Percentiles rank a stretch among this genome's conserved stretches.
Conservation (phyloP, 2,329 filamentous ascomycete genomes). For the Ophiostoma piceae region DNA sequence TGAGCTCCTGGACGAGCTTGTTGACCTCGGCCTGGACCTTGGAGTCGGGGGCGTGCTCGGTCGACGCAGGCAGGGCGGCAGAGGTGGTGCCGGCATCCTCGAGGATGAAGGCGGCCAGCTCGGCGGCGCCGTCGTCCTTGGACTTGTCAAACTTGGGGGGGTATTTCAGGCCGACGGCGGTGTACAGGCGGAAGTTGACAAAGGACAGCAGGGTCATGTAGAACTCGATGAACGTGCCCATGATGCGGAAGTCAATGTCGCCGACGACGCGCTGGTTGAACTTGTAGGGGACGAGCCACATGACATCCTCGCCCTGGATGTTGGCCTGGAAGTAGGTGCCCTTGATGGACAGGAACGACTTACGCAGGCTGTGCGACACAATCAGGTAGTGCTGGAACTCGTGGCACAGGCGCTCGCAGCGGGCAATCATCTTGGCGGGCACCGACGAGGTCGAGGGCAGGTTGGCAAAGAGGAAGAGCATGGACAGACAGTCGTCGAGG, state of each 20-base stretch:
- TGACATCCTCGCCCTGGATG: conserved; percentile 91
- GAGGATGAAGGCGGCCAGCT: conserved; percentile 84
- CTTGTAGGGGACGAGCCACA: conserved; percentile 96
- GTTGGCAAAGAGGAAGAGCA: conserved; percentile 96
- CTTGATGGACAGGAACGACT: conserved; percentile 97
- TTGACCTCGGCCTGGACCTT: conserved; percentile 61
- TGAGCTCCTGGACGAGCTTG: conserved; percentile 64
- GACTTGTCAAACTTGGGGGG: conserved; percentile 85
- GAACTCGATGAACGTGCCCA: conserved; percentile 98
- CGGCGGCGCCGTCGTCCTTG: conserved; percentile 84
- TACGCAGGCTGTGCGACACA: conserved; percentile 80
- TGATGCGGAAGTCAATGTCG: conserved; percentile 97
- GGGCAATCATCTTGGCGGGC: conserved; percentile 89
- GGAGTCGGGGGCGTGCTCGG: conserved; percentile 51
- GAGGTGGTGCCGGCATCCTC: conserved; percentile 67
- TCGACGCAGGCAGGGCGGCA: conserved; percentile 43
- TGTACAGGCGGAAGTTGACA: conserved; percentile 93
- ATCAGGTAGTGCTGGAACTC: conserved; percentile 99
- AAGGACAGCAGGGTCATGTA: conserved; percentile 96
- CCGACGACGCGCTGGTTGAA: conserved; percentile 93
- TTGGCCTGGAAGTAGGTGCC: conserved; percentile 99
- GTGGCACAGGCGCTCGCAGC: conserved; percentile 85
- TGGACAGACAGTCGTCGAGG: conserved; percentile 91
- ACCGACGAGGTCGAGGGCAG: conserved; percentile 85
- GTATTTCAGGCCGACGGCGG: conserved; percentile 84